A percentile compares a stretch with the other conserved stretches of the same genome.
phyloP scores from a whole-genome alignment of 371 early-diverging fungal species.

The Saksenaea vasiformis region DNA sequence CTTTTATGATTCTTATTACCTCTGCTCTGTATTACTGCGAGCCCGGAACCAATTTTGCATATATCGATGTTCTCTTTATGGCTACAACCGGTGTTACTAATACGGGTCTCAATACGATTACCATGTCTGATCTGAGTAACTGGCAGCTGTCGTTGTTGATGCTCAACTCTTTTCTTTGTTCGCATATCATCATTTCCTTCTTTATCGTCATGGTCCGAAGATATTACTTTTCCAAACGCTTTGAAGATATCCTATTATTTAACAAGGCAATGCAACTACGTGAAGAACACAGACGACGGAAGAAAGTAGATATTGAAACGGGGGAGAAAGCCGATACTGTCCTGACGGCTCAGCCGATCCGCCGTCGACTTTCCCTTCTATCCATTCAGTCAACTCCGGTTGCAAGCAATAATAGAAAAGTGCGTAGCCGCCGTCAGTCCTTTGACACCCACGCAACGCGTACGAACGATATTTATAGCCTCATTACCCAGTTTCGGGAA shows the following conservation, averaged over 20 bases:
- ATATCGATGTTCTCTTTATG: slow-evolving; percentile 49
- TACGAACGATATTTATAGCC: background rate
- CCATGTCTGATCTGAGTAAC: slow-evolving; percentile 31
- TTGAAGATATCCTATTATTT: slow-evolving; percentile 44
- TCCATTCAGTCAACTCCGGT: slow-evolving; percentile 26
- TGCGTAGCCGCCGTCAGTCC: background rate
- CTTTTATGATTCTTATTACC: slow-evolving; percentile 26
- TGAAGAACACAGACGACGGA: slow-evolving; percentile 31
- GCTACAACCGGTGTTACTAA: slow-evolving; percentile 40
- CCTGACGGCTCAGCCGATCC: background rate
- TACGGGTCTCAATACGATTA: slow-evolving; percentile 43
- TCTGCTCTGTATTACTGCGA: slow-evolving; percentile 40
- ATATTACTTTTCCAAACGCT: slow-evolving; percentile 49
- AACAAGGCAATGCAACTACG: slow-evolving; percentile 38
- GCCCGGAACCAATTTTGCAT: slow-evolving; percentile 36
- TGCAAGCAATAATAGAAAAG: background rate
- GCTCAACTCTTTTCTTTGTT: slow-evolving; percentile 33
- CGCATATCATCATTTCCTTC: slow-evolving; percentile 39
- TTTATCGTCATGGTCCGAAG: slow-evolving; percentile 37
- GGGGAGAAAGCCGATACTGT: background rate
- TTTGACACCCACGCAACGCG: slow-evolving; percentile 1
- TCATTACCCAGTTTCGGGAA: slow-evolving; percentile 4
- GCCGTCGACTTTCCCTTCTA: slow-evolving; percentile 25
- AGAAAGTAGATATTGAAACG: slow-evolving; percentile 20
- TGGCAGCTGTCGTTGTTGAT: slow-evolving; percentile 35